Evolutionary conservation across 1,139 yeast species (phyloP).

Genomic region (Geotrichum aggregatum): DNA sequence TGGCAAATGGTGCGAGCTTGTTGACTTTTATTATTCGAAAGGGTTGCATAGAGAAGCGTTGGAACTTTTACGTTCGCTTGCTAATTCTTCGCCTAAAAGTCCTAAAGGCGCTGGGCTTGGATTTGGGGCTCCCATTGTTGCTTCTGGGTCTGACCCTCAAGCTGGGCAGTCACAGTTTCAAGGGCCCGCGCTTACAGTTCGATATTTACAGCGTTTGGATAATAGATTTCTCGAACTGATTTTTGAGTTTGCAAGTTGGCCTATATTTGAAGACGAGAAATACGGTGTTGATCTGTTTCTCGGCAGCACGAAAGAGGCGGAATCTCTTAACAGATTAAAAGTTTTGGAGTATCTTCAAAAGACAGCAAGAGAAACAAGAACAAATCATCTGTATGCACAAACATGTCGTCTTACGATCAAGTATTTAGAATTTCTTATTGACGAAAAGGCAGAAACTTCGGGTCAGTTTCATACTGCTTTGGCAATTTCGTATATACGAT

Average conservation of each 20-base stretch:
- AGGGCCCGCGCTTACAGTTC: constrained; percentile 53
- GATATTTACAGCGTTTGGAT: constrained; percentile 61
- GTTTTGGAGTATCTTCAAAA: constrained; percentile 48
- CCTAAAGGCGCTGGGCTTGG: not conserved
- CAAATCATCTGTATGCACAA: too few relatives aligned
- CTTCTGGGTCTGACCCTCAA: not conserved
- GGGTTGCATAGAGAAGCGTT: constrained; percentile 65
- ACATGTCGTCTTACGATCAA: constrained; percentile 40
- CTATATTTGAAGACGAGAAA: constrained; percentile 44
- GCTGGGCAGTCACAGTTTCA: constrained; percentile 22
- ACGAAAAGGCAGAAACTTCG: constrained; percentile 44
- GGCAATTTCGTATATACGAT: constrained; percentile 52
- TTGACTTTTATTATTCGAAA: constrained; percentile 72
- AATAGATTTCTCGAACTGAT: constrained; percentile 52
- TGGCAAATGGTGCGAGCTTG: constrained; percentile 59
- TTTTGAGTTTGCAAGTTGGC: constrained; percentile 56
- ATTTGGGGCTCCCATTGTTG: too few relatives aligned
- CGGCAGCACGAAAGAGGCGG: constrained; percentile 62
- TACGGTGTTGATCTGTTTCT: constrained; percentile 57
- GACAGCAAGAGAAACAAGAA: constrained; percentile 4
- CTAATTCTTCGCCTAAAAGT: not conserved
- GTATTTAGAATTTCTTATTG: constrained; percentile 62
- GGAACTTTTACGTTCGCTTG: constrained; percentile 46
- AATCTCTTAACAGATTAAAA: constrained; percentile 50
- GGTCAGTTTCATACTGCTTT: constrained; percentile 52